These are phyloP conservation scores for Microbotryum lychnidis-dioicae DNA, from an alignment of 1,284 basidiomycete species.

Conservation along the genomic window DNA sequence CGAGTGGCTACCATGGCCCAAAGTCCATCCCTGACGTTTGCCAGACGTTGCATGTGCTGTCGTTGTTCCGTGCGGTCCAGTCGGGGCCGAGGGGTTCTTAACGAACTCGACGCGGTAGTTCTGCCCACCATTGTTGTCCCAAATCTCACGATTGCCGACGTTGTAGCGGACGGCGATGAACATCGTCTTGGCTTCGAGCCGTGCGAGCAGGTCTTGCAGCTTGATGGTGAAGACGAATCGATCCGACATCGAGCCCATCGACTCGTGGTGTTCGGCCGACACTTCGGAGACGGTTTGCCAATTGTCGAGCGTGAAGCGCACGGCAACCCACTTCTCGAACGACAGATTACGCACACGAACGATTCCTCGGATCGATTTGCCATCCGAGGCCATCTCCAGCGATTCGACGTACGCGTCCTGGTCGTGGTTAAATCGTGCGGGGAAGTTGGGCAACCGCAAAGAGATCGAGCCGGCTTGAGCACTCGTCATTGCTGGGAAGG, in stretches of 20 bases:
- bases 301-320: slow-evolving; percentile 84
- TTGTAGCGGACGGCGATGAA: slow-evolving; percentile 72
- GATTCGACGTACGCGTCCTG: slow-evolving; percentile 49
- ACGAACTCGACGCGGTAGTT: slow-evolving; percentile 61
- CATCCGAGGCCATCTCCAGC: slow-evolving; percentile 55
- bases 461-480: slow-evolving; percentile 39
- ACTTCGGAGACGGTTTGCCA: slow-evolving; percentile 97
- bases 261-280: slow-evolving; percentile 64
- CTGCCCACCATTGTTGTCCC: slow-evolving; percentile 80
- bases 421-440: slow-evolving; percentile 40
- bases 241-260: slow-evolving; percentile 57
- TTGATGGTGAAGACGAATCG: slow-evolving; percentile 49
- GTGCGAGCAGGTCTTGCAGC: slow-evolving; percentile 46
- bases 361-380: slow-evolving; percentile 55
- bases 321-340: slow-evolving; percentile 77
- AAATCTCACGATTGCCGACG: slow-evolving; percentile 60
- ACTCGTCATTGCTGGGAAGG: slow-evolving; percentile 44
- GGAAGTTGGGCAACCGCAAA: slow-evolving; percentile 47
- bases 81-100: slow-evolving; percentile 34
- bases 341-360: slow-evolving; percentile 77
- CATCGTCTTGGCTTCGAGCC: slow-evolving; percentile 78
- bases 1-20: slow-evolving; percentile 39
- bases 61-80: slow-evolving; percentile 22
- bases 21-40: slow-evolving; percentile 40
- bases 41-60: slow-evolving; percentile 30